A percentile compares a stretch with the other conserved stretches of the same genome.
These are phyloP conservation scores for Odontarrhena argentea DNA, from an alignment of 345 rosid species.

Conservation along the genomic window DNA sequence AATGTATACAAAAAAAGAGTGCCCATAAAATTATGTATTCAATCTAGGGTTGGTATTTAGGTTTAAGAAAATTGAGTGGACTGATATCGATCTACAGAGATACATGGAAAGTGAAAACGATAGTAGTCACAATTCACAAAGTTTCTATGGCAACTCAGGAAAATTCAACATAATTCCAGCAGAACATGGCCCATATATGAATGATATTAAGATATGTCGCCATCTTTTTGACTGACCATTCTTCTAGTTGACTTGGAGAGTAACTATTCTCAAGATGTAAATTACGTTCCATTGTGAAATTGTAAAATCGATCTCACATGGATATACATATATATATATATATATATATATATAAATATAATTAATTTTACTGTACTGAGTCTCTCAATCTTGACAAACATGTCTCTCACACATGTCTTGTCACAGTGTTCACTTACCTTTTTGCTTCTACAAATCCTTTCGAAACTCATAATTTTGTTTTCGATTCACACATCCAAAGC, in stretches of 20 bases:
- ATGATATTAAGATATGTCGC: background rate
- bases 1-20: background rate
- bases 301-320: conserved; percentile 17
- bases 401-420: conserved; percentile 31
- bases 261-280: conserved; percentile 18
- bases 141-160: background rate
- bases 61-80: background rate
- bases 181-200: conserved; percentile 25
- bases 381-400: conserved; percentile 10
- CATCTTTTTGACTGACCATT: conserved; percentile 36
- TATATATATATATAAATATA: too few species aligned
- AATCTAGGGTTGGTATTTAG: conserved; percentile 29
- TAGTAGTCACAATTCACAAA: background rate
- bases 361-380: too few species aligned
- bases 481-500: conserved; percentile 6
- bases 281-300: background rate
- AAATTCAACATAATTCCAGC: conserved; percentile 28
- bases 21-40: background rate
- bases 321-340: too few species aligned
- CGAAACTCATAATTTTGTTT: conserved; percentile 3
- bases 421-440: conserved; percentile 37
- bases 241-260: conserved; percentile 34
- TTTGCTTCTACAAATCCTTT: conserved; percentile 34
- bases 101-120: background rate
- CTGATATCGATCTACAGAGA: background rate